Conservation (phyloP, 441 rosid genomes). For the Euphorbia celastroides region DNA sequence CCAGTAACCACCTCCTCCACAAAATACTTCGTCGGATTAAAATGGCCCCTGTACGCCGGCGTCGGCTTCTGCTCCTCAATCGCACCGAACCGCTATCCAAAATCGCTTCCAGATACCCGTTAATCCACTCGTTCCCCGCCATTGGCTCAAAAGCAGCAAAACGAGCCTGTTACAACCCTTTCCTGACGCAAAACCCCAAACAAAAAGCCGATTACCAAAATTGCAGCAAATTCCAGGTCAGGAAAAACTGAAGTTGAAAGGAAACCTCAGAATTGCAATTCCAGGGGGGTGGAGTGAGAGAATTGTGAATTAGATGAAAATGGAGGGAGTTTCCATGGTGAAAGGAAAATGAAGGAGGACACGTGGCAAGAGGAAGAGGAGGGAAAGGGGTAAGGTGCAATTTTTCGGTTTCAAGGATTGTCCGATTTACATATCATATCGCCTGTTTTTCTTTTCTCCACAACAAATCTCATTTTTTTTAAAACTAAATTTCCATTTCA, state of each 20-base stretch:
- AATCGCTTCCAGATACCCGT: constrained; percentile 92
- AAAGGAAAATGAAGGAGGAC: constrained; percentile 2
- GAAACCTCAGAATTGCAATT: background rate
- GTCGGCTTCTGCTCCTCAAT: constrained; percentile 60
- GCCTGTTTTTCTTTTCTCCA: background rate
- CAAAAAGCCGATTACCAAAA: background rate
- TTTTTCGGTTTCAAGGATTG: constrained; percentile 23
- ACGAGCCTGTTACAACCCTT: background rate
- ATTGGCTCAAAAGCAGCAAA: constrained; percentile 17
- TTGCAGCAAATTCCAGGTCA: background rate
- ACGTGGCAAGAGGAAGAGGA: constrained; percentile 13
- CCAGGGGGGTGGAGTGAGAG: background rate
- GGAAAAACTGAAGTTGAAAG: background rate
- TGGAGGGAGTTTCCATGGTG: background rate
- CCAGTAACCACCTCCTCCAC: constrained; percentile 95
- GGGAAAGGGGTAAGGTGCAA: background rate
- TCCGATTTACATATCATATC: constrained; percentile 61
- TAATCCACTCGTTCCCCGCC: constrained; percentile 99
- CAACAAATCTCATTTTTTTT: background rate
- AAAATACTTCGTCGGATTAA: constrained; percentile 84
- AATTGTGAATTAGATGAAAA: background rate
- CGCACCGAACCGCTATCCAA: constrained; percentile 58
- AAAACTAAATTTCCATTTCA: background rate
- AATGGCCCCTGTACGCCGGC: constrained; percentile 37
- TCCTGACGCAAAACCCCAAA: background rate